These are phyloP conservation scores for Aspergillus uvarum DNA, from an alignment of 2,329 filamentous ascomycete species.

Conservation along the genomic window DNA sequence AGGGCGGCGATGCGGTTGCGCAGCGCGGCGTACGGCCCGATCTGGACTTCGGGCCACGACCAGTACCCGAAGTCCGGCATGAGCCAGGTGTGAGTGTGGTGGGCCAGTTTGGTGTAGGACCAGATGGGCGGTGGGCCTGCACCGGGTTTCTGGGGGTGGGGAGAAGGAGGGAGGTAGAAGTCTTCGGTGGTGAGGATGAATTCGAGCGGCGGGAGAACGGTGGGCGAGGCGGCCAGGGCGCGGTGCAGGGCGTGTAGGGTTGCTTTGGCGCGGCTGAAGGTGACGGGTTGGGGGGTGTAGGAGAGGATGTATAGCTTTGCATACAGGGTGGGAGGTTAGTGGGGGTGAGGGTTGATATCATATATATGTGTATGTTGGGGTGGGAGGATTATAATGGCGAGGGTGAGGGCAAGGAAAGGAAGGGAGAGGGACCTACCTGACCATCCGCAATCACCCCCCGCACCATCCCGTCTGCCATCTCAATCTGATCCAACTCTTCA, in stretches of 20 bases:
- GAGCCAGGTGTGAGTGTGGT: conserved; percentile 48
- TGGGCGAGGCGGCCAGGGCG: conserved; percentile 44
- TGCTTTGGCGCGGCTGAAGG: conserved; percentile 40
- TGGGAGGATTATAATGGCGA: neutral
- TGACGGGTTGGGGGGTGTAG: conserved; percentile 34
- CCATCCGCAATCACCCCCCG: conserved; percentile 38
- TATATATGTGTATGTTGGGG: too few relatives aligned
- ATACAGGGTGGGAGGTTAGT: neutral
- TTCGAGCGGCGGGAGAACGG: conserved; percentile 50
- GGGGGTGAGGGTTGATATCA: too few relatives aligned
- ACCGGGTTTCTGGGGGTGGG: too few relatives aligned
- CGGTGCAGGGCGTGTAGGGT: conserved; percentile 51
- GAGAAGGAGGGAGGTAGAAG: conserved; percentile 12
- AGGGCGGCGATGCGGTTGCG: conserved; percentile 38
- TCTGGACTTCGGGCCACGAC: conserved; percentile 52
- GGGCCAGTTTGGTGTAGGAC: conserved; percentile 44
- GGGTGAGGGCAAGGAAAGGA: neutral
- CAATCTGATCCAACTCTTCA: conserved; percentile 35
- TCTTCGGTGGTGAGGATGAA: conserved; percentile 52
- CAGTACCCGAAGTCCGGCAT: conserved; percentile 58
- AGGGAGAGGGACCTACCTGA: conserved; percentile 30
- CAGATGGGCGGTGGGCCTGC: conserved; percentile 34
- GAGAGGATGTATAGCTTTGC: conserved; percentile 39
- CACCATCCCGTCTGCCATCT: conserved; percentile 38
- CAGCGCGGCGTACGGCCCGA: conserved; percentile 47